Evolutionary conservation across 257 asterid species (phyloP), one percentile per base, ranked within the genome.

Genomic region (Fraxinus americana): DNA sequence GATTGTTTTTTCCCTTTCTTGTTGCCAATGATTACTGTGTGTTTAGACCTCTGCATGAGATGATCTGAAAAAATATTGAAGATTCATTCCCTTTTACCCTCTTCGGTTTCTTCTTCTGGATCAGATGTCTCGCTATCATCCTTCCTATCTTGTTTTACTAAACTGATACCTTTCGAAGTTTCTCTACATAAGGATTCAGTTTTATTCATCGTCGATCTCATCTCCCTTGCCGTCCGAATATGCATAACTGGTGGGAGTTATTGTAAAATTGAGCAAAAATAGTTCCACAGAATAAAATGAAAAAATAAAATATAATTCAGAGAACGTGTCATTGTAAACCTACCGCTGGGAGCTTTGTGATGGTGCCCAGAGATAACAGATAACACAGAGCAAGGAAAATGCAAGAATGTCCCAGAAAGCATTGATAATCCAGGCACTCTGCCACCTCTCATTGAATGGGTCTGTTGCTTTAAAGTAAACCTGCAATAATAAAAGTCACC

Each of bases 371-470:
- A 96, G 96, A 86, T 85, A 92, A 84, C 99, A 96, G 85, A 96
- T 96, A 72, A 96, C 97, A 80, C 92, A 78, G n/a, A 93, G 97
- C 84, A 96, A 81, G 57, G 88, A 89, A 73, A 96, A 84, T 50
- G 95, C 91, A 71, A 96, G 90, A 82, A 96, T 82, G 86, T 96
- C 98, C 99, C 99, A 96, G 88, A 93, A 96, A 77, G 99, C 97
- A 74, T 92, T 87, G 86, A 96, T 85, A 77, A 93, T 91, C 99
- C 99, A 96, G 63, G 97, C 97, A 79, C 90, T 89, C 85, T 88
- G 95, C 99, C 99, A 96, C 83, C 91, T 90, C 86, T 96, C 99
- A 48, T 93, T 96, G 88, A 91, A 96, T 80, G 99, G 98, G 82
- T 96, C 99, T 61, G 97, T 90, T 76, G 97, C 96, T 91, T 96